Evolutionary conservation across 73 alveolate genomes (phyloP).

Genomic region (Stentor coeruleus): DNA sequence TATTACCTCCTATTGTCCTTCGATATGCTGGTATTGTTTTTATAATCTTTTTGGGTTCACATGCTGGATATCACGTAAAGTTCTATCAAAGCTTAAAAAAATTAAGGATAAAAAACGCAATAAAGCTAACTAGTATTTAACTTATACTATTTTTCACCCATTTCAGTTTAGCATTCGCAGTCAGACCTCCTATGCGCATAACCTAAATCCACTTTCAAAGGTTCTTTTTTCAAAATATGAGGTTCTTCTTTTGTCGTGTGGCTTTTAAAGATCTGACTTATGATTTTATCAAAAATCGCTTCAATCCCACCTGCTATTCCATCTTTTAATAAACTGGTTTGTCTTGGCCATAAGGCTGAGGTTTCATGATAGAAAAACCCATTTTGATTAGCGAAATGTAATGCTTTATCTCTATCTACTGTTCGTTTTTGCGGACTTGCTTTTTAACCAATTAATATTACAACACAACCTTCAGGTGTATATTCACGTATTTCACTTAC

Average conservation of each 20-base stretch:
- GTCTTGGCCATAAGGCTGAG: slow-evolving; percentile 35
- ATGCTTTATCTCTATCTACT: slow-evolving; percentile 42
- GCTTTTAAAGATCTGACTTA: neutral
- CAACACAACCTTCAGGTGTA: slow-evolving; percentile 34
- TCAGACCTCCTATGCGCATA: no score
- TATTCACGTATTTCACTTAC: slow-evolving; percentile 40
- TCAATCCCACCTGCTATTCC: slow-evolving; percentile 16
- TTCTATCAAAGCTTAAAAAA: no score
- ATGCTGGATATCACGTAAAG: no score
- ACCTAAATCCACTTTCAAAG: no score
- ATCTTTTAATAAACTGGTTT: neutral
- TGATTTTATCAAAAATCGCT: neutral
- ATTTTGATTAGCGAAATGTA: slow-evolving; percentile 32
- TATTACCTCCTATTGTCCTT: neutral
- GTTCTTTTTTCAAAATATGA: no score
- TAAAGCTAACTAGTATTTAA: no score
- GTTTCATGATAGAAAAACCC: slow-evolving; percentile 47
- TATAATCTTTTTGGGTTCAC: neutral
- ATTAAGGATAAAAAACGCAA: no score
- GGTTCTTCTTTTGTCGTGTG: slow-evolving; percentile 21
- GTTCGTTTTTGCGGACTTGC: slow-evolving; percentile 28
- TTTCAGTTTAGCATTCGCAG: no score
- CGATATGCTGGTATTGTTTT: neutral
- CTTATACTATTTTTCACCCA: no score
- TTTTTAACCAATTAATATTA: slow-evolving; percentile 41